Evolutionary conservation across 305 asterid genomes (phyloP).

Genomic region (Fraxinus latifolia): DNA sequence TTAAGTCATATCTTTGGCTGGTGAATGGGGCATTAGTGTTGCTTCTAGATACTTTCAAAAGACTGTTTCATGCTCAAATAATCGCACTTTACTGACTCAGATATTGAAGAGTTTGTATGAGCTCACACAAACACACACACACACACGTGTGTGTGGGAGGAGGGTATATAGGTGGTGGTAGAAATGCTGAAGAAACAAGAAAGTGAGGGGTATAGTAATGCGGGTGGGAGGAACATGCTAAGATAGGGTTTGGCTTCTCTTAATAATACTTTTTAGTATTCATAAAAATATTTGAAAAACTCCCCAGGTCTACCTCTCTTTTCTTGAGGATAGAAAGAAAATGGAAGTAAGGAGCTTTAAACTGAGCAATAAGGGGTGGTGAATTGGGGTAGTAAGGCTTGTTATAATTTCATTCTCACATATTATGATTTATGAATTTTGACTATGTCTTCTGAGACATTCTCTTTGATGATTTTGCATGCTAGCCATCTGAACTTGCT

Average conservation of each 20-base stretch:
- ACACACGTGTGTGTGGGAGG: not conserved
- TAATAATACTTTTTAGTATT: not conserved
- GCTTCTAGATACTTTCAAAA: not conserved
- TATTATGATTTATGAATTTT: constrained; percentile 14
- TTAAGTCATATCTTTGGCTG: constrained; percentile 15
- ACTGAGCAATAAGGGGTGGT: not conserved
- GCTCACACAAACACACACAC: not conserved
- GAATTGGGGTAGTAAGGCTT: not conserved
- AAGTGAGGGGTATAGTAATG: not conserved
- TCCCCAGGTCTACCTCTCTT: not conserved
- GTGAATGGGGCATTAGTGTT: constrained; percentile 7
- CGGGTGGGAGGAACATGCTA: not conserved
- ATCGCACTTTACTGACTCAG: constrained; percentile 9
- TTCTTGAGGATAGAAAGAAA: not conserved
- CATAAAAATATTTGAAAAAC: not conserved
- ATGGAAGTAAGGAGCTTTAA: not conserved
- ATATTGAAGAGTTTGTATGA: constrained; percentile 4
- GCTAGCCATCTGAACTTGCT: constrained; percentile 94
- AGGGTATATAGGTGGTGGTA: not conserved
- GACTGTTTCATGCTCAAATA: constrained; percentile 11
- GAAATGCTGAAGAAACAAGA: not conserved
- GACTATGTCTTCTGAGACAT: constrained; percentile 22
- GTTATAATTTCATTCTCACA: not conserved
- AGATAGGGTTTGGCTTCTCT: constrained; percentile 7
- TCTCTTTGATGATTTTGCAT: constrained; percentile 28